Evolutionary conservation across 352 stramenopile genomes (phyloP).

Genomic region (Pythium chondricola): DNA sequence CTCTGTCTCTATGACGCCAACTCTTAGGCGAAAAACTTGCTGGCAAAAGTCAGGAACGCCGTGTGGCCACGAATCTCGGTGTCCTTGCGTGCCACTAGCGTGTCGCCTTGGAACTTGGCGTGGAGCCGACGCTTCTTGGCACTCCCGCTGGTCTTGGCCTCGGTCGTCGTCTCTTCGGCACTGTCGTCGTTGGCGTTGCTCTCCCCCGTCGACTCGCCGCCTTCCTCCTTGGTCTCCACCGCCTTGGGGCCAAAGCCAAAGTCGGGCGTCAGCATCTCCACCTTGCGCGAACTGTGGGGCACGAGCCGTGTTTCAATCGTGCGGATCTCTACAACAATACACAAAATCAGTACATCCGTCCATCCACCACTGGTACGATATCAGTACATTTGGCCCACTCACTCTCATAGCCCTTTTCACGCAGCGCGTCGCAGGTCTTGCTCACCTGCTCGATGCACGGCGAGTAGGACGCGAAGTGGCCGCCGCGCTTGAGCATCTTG

Average conservation of each 20-base stretch:
- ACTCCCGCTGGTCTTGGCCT: neutral
- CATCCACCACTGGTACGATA: neutral
- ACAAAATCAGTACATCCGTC: neutral
- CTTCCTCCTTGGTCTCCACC: neutral
- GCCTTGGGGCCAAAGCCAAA: constrained; percentile 37
- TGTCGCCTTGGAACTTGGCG: constrained; percentile 39
- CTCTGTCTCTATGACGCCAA: neutral
- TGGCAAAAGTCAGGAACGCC: constrained; percentile 82
- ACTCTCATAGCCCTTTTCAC: constrained; percentile 80
- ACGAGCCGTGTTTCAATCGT: constrained; percentile 93
- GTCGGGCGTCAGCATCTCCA: constrained; percentile 63
- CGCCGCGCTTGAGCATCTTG: constrained; percentile 90
- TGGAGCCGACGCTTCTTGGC: constrained; percentile 53
- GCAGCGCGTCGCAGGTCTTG: constrained; percentile 72
- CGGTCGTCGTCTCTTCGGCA: constrained; percentile 21
- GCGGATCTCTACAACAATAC: constrained; percentile 45
- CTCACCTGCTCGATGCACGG: constrained; percentile 99
- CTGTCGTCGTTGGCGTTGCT: constrained; percentile 18
- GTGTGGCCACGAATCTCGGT: constrained; percentile 84
- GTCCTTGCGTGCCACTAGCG: constrained; percentile 80
- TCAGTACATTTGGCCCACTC: constrained; percentile 18
- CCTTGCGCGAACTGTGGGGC: constrained; percentile 60
- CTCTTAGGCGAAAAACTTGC: constrained; percentile 66
- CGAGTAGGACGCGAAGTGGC: constrained; percentile 94
- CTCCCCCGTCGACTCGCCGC: constrained; percentile 11